Percentiles rank a stretch among this genome's conserved stretches.
phyloP scores from a whole-genome alignment of 345 rosid species.

The Abelmoschus esculentus region DNA sequence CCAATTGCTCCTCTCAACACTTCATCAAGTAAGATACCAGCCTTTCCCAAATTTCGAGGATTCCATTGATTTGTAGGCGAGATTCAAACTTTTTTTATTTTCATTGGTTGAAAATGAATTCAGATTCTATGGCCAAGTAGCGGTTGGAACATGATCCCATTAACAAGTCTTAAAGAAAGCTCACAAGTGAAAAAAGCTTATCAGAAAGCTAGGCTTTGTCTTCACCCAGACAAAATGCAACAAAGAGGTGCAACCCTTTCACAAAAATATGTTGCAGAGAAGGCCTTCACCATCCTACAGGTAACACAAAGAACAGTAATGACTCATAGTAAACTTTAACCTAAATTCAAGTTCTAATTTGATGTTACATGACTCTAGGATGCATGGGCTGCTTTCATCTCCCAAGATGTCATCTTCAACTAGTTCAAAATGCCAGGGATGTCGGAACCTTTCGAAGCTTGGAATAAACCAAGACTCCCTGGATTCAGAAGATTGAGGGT shows the following conservation, averaged over 20 bases:
- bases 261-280: slow-evolving; percentile 68
- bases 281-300: slow-evolving; percentile 77
- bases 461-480: background rate
- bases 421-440: background rate
- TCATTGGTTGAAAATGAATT: background rate
- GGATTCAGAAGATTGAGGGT: background rate
- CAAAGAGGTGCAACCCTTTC: slow-evolving; percentile 63
- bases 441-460: slow-evolving; percentile 1
- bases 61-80: slow-evolving; percentile 3
- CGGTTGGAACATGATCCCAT: slow-evolving; percentile 57
- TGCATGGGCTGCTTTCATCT: slow-evolving; percentile 12
- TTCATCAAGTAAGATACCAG: slow-evolving; percentile 50
- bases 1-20: slow-evolving; percentile 63
- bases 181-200: slow-evolving; percentile 85
- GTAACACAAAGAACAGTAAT: slow-evolving; percentile 22
- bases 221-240: slow-evolving; percentile 89
- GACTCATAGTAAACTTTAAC: background rate
- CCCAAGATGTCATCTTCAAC: slow-evolving; percentile 17
- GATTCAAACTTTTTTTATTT: background rate
- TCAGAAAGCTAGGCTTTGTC: slow-evolving; percentile 85
- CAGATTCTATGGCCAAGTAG: slow-evolving; percentile 80
- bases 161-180: slow-evolving; percentile 51
- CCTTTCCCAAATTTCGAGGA: background rate
- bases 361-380: slow-evolving; percentile 6
- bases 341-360: background rate